phyloP scores from a whole-genome alignment of 2,329 filamentous ascomycete species.

The Fonsecaea nubica region DNA sequence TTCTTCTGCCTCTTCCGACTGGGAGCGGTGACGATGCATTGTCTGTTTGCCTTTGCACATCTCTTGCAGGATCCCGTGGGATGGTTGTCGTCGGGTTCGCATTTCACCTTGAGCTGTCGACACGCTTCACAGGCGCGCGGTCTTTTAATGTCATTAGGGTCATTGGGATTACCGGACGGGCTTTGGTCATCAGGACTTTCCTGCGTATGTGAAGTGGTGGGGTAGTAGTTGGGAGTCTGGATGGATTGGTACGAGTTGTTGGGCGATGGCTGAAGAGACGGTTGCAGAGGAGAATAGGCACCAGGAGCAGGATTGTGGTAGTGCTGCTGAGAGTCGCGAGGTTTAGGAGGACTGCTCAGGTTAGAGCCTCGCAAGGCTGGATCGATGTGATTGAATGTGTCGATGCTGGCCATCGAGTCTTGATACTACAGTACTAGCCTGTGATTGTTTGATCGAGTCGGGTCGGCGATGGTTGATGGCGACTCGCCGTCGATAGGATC shows the following conservation, averaged over 20 bases:
- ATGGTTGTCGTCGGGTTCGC: slow-evolving; percentile 73
- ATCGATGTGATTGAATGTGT: slow-evolving; percentile 27
- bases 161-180: slow-evolving; percentile 38
- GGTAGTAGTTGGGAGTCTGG: slow-evolving; percentile 38
- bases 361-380: slow-evolving; percentile 36
- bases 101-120: slow-evolving; percentile 79
- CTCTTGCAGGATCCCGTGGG: slow-evolving; percentile 72
- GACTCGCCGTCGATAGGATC: slow-evolving; percentile 30
- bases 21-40: slow-evolving; percentile 77
- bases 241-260: slow-evolving; percentile 39
- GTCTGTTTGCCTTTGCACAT: slow-evolving; percentile 79
- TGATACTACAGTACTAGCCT: slow-evolving; percentile 1
- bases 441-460: slow-evolving; percentile 15
- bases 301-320: slow-evolving; percentile 32
- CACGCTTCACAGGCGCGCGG: slow-evolving; percentile 77
- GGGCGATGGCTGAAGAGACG: slow-evolving; percentile 38
- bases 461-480: slow-evolving; percentile 27
- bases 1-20: slow-evolving; percentile 86
- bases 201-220: slow-evolving; percentile 31
- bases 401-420: slow-evolving; percentile 27
- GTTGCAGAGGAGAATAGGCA: slow-evolving; percentile 37
- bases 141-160: slow-evolving; percentile 65
- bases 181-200: slow-evolving; percentile 39
- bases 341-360: slow-evolving; percentile 35
- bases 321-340: slow-evolving; percentile 32